Base-by-base conservation (phyloP, 176 grass and related monocot genomes). In the Elaeis guineensis region DNA sequence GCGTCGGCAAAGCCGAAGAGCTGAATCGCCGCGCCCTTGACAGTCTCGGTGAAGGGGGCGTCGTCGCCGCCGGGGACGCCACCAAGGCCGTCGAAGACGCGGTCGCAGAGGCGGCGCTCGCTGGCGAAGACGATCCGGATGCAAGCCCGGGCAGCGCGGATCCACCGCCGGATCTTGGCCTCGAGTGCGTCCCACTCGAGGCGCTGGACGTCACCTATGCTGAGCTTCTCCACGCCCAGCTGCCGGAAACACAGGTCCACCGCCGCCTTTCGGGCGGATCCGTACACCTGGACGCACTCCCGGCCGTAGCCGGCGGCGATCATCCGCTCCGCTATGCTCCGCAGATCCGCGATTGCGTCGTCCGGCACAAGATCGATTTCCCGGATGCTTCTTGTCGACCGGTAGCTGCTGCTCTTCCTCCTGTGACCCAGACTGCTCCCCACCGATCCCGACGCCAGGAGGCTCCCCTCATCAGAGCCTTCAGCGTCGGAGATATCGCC, bases 221-320 rank as follows among this genome's bases (percentile, higher is more conserved):
- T 98, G 59, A 92, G 81, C 67, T 89, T 92, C 84, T 98, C 93
- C 17, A 98, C 82, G 29, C 93, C 84, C 16, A 98, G 84, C 5
- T 73, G 81, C 69, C 87, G 87, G 25, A 98, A 78, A 49, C 78
- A 76, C 54, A 72, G 62, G 64, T 92, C 87, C 49, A 98, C 81
- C 26, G 81, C 76, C 25, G 84, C 76, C 75, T 98, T 98, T 61
- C 93, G 87, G 59, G 83, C 78, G 29, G 84, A 88, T 63, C 81
- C 70, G 54, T 98, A 98, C 22, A 89, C 87, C 84, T 98, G 87
- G 61, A 89, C 68, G 79, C 87, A 98, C 87, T 98, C 93, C 20
- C 87, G 93, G 67, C 53, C 87, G 78, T 98, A 89, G 2, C 93
- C 84, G 7, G 78, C 78, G 23, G 48, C 75, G 17, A 81, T 63